A percentile compares a stretch with the other conserved stretches of the same genome.
These are phyloP conservation scores for Jatropha podagrica DNA, from an alignment of 441 rosid species.

Conservation along the genomic window DNA sequence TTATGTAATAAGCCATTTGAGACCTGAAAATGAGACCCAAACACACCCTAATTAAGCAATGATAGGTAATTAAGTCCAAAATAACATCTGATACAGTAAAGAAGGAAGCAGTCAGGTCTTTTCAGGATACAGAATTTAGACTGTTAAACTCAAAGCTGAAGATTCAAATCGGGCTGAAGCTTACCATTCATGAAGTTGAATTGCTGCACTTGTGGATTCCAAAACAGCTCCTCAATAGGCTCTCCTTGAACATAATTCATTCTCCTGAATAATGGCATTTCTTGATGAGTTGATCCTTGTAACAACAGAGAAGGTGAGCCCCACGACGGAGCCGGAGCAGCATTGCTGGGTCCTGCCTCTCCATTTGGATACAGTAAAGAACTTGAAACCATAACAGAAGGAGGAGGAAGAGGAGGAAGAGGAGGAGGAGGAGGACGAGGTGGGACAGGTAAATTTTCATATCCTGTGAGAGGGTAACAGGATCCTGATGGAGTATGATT, in stretches of 20 bases:
- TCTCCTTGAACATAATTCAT: conserved; percentile 12
- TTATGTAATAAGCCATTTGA: too few species aligned
- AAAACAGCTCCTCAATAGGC: background rate
- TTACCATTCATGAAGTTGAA: background rate
- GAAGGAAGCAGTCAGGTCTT: too few species aligned
- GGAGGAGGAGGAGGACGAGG: background rate
- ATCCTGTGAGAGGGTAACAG: conserved; percentile 14
- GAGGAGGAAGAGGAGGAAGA: background rate
- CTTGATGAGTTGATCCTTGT: background rate
- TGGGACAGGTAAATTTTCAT: background rate
- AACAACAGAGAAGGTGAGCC: too few species aligned
- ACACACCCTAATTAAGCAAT: too few species aligned
- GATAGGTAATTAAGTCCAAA: too few species aligned
- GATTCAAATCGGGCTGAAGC: conserved; percentile 27
- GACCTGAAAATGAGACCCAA: too few species aligned
- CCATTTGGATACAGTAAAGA: too few species aligned
- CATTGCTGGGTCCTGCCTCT: too few species aligned
- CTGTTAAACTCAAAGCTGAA: conserved; percentile 20
- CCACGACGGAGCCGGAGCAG: background rate
- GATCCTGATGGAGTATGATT: conserved; percentile 16
- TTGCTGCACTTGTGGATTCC: background rate
- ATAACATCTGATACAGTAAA: too few species aligned
- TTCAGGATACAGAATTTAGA: too few species aligned
- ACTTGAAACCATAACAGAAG: too few species aligned
- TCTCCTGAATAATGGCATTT: background rate